A percentile compares a stretch with the other conserved stretches of the same genome.
These are phyloP conservation scores for Passiflora organensis DNA, from an alignment of 345 rosid genomes.

Conservation along the genomic window DNA sequence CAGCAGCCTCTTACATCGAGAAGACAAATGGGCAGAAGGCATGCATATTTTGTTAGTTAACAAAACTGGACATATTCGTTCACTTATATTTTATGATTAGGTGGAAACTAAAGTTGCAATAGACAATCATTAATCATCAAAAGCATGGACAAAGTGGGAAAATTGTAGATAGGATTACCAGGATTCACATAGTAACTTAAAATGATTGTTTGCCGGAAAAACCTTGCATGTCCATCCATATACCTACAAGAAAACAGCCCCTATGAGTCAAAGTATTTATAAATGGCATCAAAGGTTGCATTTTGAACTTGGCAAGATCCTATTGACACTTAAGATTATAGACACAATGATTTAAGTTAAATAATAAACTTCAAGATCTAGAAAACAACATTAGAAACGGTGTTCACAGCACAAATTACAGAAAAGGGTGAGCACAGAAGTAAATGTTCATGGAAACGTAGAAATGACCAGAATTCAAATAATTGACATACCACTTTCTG, in stretches of 20 bases:
- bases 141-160: not conserved
- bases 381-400: not conserved
- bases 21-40: not conserved
- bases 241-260: conserved; percentile 45
- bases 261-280: conserved; percentile 7
- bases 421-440: too few species aligned
- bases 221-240: conserved; percentile 70
- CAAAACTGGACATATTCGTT: too few species aligned
- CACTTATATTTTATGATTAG: too few species aligned
- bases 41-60: not conserved
- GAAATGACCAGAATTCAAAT: not conserved
- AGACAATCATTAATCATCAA: not conserved
- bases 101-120: not conserved
- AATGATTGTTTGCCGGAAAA: conserved; percentile 72
- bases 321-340: too few species aligned
- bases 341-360: too few species aligned
- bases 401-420: not conserved
- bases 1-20: not conserved
- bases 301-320: too few species aligned
- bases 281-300: not conserved
- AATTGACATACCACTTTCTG: conserved; percentile 53
- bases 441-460: not conserved
- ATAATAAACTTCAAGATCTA: too few species aligned
- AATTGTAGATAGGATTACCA: conserved; percentile 37
- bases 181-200: conserved; percentile 74